Base-by-base conservation (phyloP, 169 alveolate species). In the Toxoplasma gondii region DNA sequence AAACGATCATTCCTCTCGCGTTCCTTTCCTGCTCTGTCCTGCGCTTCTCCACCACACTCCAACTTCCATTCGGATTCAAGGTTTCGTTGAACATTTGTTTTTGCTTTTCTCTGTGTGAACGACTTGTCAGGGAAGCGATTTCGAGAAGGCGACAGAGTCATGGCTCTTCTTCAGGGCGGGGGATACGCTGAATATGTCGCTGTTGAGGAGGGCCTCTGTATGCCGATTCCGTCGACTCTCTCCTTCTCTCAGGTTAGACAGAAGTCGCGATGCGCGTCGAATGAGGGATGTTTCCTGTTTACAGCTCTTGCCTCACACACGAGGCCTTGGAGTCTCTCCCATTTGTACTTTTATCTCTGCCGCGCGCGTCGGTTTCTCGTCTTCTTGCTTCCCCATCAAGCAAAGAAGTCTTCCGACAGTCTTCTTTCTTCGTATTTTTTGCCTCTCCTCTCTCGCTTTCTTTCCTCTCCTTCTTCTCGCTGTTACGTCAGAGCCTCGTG, bases 111-210 rank as follows among this genome's bases (percentile, higher is more conserved):
- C n/a, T n/a, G n/a, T n/a, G n/a, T n/a, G n/a, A n/a, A n/a, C n/a
- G n/a, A n/a, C n/a, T n/a, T n/a, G n/a, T 49, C 39, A n/a, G 86
- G 45, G 44, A 19, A n/a, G 44, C 39, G 86, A 7, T 78, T 41
- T 22, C 27, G 90, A 22, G 67, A 38, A 22, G 90, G 90, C 54
- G 90, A 82, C 1, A 29, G 90, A 16, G 90, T 82, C 44, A 82
- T 82, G 90, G 64, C 90, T 4, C 83, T 91, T 31, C 83, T 87
- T 45, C 86, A 0, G 22, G 43, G 69, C 34, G 94, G 94, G 0
- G 94, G 94, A 53, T 91, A 91, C 39, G 94, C 94, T 0, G 94
- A 91, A 45, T 91, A 91, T 43, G 94, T 64, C 29, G 83, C 91
- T 10, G 94, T 84, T 19, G 74, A 81, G 64, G 45, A 83, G 16